Percentiles rank a stretch among this genome's conserved stretches.
Evolutionary conservation across 2,329 filamentous ascomycete species (phyloP).

Genomic region (Fusarium sp.): DNA sequence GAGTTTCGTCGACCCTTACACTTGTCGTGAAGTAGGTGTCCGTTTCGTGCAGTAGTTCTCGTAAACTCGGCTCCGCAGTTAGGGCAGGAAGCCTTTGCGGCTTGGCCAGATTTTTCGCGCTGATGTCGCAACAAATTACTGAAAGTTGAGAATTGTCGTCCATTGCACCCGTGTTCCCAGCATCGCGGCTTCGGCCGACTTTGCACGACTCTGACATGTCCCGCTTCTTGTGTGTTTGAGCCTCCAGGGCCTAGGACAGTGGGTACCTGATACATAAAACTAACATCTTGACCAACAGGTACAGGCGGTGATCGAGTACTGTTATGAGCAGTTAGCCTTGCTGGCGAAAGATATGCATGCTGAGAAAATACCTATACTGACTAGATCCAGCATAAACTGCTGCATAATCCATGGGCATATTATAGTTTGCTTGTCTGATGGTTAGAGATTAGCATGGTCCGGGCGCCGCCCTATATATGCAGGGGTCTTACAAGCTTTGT

Average conservation of each 20-base stretch:
- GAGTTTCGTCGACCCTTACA: constrained; percentile 72
- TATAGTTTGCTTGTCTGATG: constrained; percentile 48
- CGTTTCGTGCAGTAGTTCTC: constrained; percentile 85
- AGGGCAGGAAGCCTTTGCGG: constrained; percentile 86
- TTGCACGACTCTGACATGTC: constrained; percentile 73
- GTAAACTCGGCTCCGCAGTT: constrained; percentile 95
- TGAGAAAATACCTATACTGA: constrained; percentile 52
- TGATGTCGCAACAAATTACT: constrained; percentile 94
- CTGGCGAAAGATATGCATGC: neutral
- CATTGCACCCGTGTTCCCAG: constrained; percentile 97
- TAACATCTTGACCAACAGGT: constrained; percentile 48
- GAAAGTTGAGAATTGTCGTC: constrained; percentile 93
- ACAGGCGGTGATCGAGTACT: constrained; percentile 52
- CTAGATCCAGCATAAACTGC: constrained; percentile 45
- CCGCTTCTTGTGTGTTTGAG: constrained; percentile 48
- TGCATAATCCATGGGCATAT: constrained; percentile 56
- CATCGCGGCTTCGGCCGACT: constrained; percentile 92
- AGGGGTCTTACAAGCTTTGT: constrained; percentile 48
- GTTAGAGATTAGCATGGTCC: constrained; percentile 40
- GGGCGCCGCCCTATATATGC: constrained; percentile 39
- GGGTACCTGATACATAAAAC: constrained; percentile 56
- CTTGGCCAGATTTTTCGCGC: constrained; percentile 91
- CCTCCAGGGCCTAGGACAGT: constrained; percentile 48
- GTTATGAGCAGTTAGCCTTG: constrained; percentile 30
- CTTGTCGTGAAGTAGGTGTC: constrained; percentile 86